Base-by-base conservation (phyloP, 2,329 filamentous ascomycete species). In the Nectriaceae sp. region DNA sequence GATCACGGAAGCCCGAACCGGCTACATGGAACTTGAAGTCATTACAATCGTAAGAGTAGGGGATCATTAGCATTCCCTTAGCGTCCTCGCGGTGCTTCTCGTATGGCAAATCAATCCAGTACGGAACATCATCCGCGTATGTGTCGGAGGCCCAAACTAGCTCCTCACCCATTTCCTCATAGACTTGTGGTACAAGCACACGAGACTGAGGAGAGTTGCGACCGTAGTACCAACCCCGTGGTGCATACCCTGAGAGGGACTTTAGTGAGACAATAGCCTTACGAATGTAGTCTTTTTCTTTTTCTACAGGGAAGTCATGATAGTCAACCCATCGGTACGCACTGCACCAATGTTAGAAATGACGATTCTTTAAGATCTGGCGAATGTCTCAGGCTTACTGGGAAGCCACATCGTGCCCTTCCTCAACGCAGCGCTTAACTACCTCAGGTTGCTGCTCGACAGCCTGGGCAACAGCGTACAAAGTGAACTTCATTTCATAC, bases 311-410 rank as follows among this genome's bases (percentile, higher is more conserved):
- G 24, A 78, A 65, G 46, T 74, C 66, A 55, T 75, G 71, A 53
- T 78, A 73, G 42, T 78, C 75, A n/a, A 78, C 67, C 76, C 77
- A 80, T n/a, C n/a, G n/a, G n/a, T n/a, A n/a, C n/a, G n/a, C n/a
- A n/a, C n/a, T n/a, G n/a, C n/a, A n/a, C n/a, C n/a, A n/a, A n/a
- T n/a, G n/a, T n/a, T n/a, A n/a, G n/a, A n/a, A n/a, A n/a, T n/a
- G n/a, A n/a, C n/a, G n/a, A n/a, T n/a, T n/a, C n/a, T n/a, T n/a
- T n/a, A n/a, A n/a, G n/a, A n/a, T n/a, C n/a, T n/a, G n/a, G n/a
- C n/a, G n/a, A n/a, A n/a, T n/a, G n/a, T n/a, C n/a, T n/a, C n/a
- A n/a, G n/a, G n/a, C n/a, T n/a, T n/a, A n/a, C n/a, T n/a, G n/a
- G n/a, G 67, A 72, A 1, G 76, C 76, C 26, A 79, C 66, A 47